Percentiles rank a stretch among this genome's conserved stretches.
phyloP scores from a whole-genome alignment of 148 eudicot genomes.

The Camellia lanceoleosa region DNA sequence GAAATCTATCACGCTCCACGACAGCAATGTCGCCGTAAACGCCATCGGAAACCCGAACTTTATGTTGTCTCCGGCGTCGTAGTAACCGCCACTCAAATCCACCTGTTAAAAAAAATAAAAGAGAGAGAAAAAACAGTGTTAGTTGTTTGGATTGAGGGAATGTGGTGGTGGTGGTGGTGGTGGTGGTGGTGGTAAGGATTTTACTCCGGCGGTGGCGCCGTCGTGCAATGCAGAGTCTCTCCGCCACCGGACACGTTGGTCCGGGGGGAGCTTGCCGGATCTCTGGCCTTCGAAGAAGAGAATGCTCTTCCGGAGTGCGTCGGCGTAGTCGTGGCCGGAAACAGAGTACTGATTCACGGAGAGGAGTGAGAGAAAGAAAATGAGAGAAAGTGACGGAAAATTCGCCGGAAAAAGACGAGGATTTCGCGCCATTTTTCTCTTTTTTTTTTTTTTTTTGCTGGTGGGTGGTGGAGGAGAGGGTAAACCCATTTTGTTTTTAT shows the following conservation, averaged over 20 bases:
- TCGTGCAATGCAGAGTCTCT: slow-evolving; percentile 81
- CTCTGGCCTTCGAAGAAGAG: slow-evolving; percentile 97
- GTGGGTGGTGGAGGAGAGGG: background rate
- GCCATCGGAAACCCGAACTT: slow-evolving; percentile 99
- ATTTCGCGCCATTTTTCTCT: slow-evolving; percentile 45
- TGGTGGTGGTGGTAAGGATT: background rate
- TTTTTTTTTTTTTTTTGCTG: background rate
- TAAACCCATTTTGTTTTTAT: background rate
- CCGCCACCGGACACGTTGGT: slow-evolving; percentile 92
- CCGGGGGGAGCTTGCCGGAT: slow-evolving; percentile 80
- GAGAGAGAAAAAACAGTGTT: background rate
- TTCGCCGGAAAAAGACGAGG: slow-evolving; percentile 18
- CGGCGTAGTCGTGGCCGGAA: slow-evolving; percentile 56
- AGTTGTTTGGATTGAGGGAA: background rate
- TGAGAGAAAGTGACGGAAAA: slow-evolving; percentile 17
- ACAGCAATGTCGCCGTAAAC: slow-evolving; percentile 69
- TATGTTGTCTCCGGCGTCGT: slow-evolving; percentile 95
- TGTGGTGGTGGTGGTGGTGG: background rate
- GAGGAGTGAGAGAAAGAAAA: slow-evolving; percentile 19
- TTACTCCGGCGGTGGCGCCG: slow-evolving; percentile 74
- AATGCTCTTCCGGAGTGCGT: slow-evolving; percentile 78
- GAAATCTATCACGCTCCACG: slow-evolving; percentile 95
- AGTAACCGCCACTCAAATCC: slow-evolving; percentile 88
- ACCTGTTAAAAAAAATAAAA: slow-evolving; percentile 32
- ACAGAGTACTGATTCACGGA: background rate